Evolutionary conservation across 164 flowering plant genomes (phyloP), one percentile per base, ranked within the genome.

Genomic region (Umbellularia californica): DNA sequence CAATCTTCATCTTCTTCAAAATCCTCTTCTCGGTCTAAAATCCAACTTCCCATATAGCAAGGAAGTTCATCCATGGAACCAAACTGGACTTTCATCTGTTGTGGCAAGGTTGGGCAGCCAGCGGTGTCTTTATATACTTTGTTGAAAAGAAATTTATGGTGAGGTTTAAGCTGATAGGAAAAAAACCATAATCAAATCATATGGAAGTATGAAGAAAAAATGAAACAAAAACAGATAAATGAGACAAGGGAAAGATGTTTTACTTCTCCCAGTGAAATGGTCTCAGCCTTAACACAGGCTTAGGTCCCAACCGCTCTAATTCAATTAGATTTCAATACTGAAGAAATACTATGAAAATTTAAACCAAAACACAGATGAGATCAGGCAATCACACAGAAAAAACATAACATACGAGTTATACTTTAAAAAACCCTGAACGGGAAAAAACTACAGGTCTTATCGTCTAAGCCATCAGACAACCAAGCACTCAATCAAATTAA

Each of bases 91-190:
- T 81, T 83, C 94, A 93, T 92, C 50, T 89, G 89, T 71, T 78
- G 73, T 2, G 95, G 99, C 85, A 93, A 84, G 76, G 74, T 79
- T 20, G 96, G 91, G 77, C 93, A 90, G 68, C 87, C 84, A 64
- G 87, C 87, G 67, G 82, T 74, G 69, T 88, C 50, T 75, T 82
- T 52, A 71, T 81, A 85, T 90, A 90, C 73, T 89, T 90, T 27
- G 97, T 89, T 51, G 97, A 93, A 81, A 95, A 90, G 76, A 87
- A 92, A 79, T 93, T 93, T 27, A 92, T 88, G 0, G 90, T 88
- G 50, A 95, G 88, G 74, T 85, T 81, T 86, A 90, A 77, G 77
- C 97, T 95, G 86, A 41, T 62, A 28, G 67, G 22, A 50, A 50
- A 41, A 41, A 19, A 14, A 64, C 35, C 50, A 22, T 72, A 47